phyloP scores from a whole-genome alignment of 345 rosid genomes.

The Bruguiera parviflora region DNA sequence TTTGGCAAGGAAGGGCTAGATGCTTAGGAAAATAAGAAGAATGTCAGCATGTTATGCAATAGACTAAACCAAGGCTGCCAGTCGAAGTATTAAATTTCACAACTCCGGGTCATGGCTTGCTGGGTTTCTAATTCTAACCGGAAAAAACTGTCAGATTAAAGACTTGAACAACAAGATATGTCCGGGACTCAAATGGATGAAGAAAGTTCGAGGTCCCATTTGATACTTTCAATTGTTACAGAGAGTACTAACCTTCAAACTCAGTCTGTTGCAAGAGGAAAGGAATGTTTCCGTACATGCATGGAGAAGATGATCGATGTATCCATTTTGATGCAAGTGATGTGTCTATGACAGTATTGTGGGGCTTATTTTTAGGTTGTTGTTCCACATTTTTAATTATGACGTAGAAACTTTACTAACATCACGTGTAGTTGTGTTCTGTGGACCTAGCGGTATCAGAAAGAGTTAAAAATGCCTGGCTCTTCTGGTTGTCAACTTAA shows the following conservation, averaged over 20 bases:
- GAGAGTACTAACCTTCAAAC: slow-evolving; percentile 97
- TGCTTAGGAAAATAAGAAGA: too few relatives aligned
- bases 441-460: slow-evolving; percentile 99
- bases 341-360: not conserved
- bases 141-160: too few relatives aligned
- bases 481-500: slow-evolving; percentile 81
- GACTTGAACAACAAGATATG: slow-evolving; percentile 75
- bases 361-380: not conserved
- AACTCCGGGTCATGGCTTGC: too few relatives aligned
- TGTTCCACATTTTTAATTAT: not conserved
- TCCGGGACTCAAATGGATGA: slow-evolving; percentile 95
- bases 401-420: not conserved
- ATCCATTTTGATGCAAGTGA: too few relatives aligned
- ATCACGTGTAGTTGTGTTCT: slow-evolving; percentile 69
- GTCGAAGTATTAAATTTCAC: too few relatives aligned
- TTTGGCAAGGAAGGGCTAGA: too few relatives aligned
- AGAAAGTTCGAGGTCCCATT: slow-evolving; percentile 94
- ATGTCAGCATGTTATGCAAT: too few relatives aligned
- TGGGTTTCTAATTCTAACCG: too few relatives aligned
- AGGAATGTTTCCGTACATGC: slow-evolving; percentile 40
- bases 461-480: slow-evolving; percentile 83
- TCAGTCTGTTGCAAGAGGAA: slow-evolving; percentile 83
- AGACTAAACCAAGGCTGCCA: too few relatives aligned
- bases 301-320: too few relatives aligned
- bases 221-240: slow-evolving; percentile 77